Evolutionary conservation across 768 basidiomycete species (phyloP).

Genomic region (Mycena amicta): DNA sequence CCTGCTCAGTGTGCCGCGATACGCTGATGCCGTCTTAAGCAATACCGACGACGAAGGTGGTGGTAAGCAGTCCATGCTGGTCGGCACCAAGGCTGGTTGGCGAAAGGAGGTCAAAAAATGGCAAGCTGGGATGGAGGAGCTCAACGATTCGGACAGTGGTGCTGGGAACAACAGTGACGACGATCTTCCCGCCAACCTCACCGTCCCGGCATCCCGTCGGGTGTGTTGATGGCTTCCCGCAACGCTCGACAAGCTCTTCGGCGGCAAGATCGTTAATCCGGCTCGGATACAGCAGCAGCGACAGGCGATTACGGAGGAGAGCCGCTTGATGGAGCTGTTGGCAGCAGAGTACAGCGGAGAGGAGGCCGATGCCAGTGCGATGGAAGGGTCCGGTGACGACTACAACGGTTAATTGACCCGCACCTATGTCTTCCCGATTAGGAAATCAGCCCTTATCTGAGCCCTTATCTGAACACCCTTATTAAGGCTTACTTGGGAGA

Average conservation of each 20-base stretch:
- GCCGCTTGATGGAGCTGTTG: not conserved
- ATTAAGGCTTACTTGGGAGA: not conserved
- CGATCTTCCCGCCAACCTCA: not conserved
- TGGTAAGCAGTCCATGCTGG: not conserved
- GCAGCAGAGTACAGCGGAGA: not conserved
- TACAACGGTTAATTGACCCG: not conserved
- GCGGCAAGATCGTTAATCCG: not conserved
- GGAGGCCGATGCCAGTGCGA: not conserved
- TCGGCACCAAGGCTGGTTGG: not conserved
- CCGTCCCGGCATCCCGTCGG: not conserved
- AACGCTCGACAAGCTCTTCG: not conserved
- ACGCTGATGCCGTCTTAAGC: constrained; percentile 1
- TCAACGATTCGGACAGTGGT: not conserved
- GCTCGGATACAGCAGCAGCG: not conserved
- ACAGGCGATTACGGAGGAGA: not conserved
- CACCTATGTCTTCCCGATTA: not conserved
- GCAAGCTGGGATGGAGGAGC: constrained; percentile 1
- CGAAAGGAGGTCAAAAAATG: constrained; percentile 1
- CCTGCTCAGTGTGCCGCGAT: constrained; percentile 1
- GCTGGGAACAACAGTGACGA: not conserved
- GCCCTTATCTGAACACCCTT: not conserved
- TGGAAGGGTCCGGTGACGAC: not conserved
- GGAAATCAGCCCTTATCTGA: not conserved
- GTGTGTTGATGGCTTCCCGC: not conserved
- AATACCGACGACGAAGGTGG: not conserved